Evolutionary conservation across 306 rosid genomes (phyloP).

Genomic region (Vigna angularis): DNA sequence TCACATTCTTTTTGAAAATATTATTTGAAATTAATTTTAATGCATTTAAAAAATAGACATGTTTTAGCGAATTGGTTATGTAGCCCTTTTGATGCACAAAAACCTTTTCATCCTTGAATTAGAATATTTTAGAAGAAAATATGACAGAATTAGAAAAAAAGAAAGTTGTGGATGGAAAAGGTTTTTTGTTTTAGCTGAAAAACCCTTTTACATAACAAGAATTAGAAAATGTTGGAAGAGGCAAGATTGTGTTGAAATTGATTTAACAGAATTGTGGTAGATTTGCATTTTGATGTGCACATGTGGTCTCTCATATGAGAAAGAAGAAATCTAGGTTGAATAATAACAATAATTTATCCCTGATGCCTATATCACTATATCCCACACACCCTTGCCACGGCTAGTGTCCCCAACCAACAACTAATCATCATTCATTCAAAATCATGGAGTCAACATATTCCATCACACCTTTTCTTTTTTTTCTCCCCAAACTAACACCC

Average conservation of each 20-base stretch:
- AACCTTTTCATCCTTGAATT: not conserved
- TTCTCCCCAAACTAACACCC: conserved; percentile 19
- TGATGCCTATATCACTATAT: not conserved
- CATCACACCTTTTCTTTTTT: not conserved
- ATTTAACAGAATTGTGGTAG: conserved; percentile 36
- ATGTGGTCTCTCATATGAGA: conserved; percentile 29
- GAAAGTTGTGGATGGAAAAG: not conserved
- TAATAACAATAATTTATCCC: conserved; percentile 18
- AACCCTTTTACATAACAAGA: conserved; percentile 6
- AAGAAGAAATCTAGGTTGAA: conserved; percentile 13
- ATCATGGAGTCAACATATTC: conserved; percentile 5
- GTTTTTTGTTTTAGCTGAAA: not conserved
- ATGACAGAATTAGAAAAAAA: not conserved
- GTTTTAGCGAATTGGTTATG: not conserved
- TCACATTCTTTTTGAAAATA: not conserved
- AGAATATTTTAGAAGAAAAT: not conserved
- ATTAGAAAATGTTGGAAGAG: not conserved
- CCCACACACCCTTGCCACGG: conserved; percentile 12
- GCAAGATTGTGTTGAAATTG: not conserved
- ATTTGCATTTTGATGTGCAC: not conserved
- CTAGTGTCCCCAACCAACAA: not conserved
- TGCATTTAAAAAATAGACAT: not conserved
- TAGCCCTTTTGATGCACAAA: not conserved
- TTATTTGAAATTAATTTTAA: not conserved
- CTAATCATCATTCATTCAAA: conserved; percentile 19